A percentile compares a stretch with the other conserved stretches of the same genome.
Conservation (phyloP, 2,329 filamentous ascomycete species). For the Microdochium nivale region DNA sequence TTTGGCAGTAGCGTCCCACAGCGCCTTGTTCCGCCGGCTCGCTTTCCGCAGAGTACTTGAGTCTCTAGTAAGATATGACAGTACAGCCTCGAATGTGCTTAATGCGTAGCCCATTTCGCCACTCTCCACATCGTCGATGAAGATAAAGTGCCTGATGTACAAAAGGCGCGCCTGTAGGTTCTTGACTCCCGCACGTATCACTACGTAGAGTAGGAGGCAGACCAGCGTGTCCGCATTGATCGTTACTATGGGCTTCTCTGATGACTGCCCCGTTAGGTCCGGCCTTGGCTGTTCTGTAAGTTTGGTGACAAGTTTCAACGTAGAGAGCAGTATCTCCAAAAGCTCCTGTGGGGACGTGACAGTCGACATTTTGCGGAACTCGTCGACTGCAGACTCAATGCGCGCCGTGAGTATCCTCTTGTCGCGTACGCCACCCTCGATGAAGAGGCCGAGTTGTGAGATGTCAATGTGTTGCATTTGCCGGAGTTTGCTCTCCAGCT, state of each 20-base stretch:
- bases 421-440: constrained; percentile 67
- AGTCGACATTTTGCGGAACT: constrained; percentile 76
- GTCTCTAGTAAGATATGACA: constrained; percentile 78
- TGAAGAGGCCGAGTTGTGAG: constrained; percentile 82
- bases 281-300: constrained; percentile 42
- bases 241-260: constrained; percentile 49
- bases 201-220: constrained; percentile 80
- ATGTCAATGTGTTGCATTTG: constrained; percentile 94
- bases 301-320: constrained; percentile 74
- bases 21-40: constrained; percentile 72
- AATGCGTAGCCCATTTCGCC: constrained; percentile 94
- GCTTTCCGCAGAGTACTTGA: constrained; percentile 75
- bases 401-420: constrained; percentile 76
- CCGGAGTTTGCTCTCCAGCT: constrained; percentile 80
- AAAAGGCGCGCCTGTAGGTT: constrained; percentile 80
- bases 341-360: constrained; percentile 82
- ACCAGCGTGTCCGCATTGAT: constrained; percentile 86
- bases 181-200: constrained; percentile 82
- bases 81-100: constrained; percentile 90
- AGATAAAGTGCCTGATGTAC: constrained; percentile 98
- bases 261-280: constrained; percentile 23
- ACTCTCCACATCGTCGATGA: constrained; percentile 93
- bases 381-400: constrained; percentile 70
- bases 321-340: constrained; percentile 71
- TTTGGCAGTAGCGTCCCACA: constrained; percentile 81